Percentiles rank a stretch among this genome's conserved stretches.
Conservation (phyloP, 1,139 yeast species). For the Ogataea hybrid region DNA sequence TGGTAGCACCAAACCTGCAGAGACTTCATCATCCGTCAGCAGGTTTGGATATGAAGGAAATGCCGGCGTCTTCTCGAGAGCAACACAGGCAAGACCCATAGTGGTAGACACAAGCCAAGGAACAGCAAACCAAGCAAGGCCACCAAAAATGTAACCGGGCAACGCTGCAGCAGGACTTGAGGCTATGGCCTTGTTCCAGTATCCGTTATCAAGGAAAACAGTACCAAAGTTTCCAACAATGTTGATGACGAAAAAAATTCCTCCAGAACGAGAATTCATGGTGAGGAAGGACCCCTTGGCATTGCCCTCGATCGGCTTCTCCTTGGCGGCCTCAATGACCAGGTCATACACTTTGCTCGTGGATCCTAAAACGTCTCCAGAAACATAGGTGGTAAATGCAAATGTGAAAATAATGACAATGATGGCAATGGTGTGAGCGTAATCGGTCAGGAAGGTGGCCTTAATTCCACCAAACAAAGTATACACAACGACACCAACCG, state of each 20-base stretch:
- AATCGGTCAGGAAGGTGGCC: conserved; percentile 88
- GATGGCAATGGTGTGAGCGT: conserved; percentile 67
- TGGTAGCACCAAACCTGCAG: conserved; percentile 81
- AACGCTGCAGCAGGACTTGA: conserved; percentile 80
- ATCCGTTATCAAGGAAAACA: conserved; percentile 84
- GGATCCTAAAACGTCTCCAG: conserved; percentile 63
- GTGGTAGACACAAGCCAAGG: conserved; percentile 82
- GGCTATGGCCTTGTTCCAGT: conserved; percentile 89
- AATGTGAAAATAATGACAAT: conserved; percentile 59
- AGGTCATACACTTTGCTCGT: conserved; percentile 76
- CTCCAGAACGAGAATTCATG: conserved; percentile 74
- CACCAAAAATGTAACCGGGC: conserved; percentile 90
- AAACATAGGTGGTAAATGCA: conserved; percentile 64
- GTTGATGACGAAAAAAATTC: conserved; percentile 80
- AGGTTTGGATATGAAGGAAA: conserved; percentile 79
- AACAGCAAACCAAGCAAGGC: conserved; percentile 89
- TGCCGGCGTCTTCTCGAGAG: conserved; percentile 56
- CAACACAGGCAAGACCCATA: conserved; percentile 77
- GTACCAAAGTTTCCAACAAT: conserved; percentile 88
- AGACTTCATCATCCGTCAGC: conserved; percentile 65
- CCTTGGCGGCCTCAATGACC: conserved; percentile 54
- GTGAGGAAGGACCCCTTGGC: conserved; percentile 76
- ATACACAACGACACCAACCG: conserved; percentile 79
- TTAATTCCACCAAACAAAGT: conserved; percentile 88
- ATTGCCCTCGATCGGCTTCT: conserved; percentile 69